Conservation (phyloP, 225 moss, liverwort and hornwort genomes). For the Neckera pumila region DNA sequence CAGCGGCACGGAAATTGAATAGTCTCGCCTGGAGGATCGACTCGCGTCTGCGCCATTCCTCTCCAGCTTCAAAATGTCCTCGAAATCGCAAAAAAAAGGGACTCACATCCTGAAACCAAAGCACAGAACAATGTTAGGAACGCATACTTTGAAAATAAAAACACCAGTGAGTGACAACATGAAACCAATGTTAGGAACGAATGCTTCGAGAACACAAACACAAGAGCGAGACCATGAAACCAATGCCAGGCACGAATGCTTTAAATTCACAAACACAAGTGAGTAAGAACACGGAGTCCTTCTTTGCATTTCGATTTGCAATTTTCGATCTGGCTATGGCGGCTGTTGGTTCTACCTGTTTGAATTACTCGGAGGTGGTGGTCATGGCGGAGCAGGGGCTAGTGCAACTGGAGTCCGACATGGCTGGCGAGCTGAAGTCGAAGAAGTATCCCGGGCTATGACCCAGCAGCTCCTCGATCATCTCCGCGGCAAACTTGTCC, state of each 20-base stretch:
- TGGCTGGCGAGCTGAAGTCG: slow-evolving; percentile 24
- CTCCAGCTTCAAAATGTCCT: slow-evolving; percentile 21
- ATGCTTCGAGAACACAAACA: background rate
- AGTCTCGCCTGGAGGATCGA: slow-evolving; percentile 46
- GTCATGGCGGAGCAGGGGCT: slow-evolving; percentile 32
- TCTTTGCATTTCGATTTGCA: background rate
- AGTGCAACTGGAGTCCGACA: slow-evolving; percentile 44
- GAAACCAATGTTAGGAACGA: background rate
- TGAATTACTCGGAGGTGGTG: slow-evolving; percentile 6
- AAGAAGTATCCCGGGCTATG: slow-evolving; percentile 17
- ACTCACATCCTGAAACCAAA: background rate
- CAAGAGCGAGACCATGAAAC: background rate
- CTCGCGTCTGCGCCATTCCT: slow-evolving; percentile 44
- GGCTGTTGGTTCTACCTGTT: background rate
- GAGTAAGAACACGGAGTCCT: background rate
- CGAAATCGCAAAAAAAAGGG: background rate
- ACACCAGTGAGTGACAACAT: background rate
- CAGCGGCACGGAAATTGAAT: background rate
- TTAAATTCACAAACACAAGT: too few relatives aligned
- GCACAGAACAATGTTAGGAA: background rate
- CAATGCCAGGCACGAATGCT: background rate
- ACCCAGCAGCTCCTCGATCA: slow-evolving; percentile 49
- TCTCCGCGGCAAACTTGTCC: slow-evolving; percentile 51
- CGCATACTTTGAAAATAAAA: background rate
- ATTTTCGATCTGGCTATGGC: background rate